Base-by-base conservation (phyloP, 805 yeast genomes). In the Naumovozyma castellii region DNA sequence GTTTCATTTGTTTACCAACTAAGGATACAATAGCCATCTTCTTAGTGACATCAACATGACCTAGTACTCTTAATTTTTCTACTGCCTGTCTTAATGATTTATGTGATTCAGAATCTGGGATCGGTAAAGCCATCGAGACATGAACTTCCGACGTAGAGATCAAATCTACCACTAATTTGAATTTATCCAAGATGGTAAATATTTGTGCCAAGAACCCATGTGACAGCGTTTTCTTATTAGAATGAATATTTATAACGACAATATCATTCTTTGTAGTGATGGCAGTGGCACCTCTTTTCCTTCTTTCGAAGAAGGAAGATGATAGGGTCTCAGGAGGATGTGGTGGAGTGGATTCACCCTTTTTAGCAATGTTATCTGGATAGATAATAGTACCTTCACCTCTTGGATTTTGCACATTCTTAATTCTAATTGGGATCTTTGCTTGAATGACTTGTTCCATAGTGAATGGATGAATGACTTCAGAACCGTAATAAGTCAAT, bases 371-470 rank as follows among this genome's bases (percentile, higher is more conserved):
- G 59, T 86, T 81, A 59, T 84, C 95, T 1, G 98, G 98, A 62
- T 84, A 92, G 33, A 92, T 87, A 46, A 90, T 75, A 14, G 98
- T 92, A 50, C 98, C 98, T 36, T 72, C 73, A 35, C 97, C 97
- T n/a, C 59, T 60, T 38, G 97, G 97, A 62, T 90, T 90, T 63
- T 78, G 88, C 40, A 92, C 98, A 62, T 92, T 92, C 64, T 92
- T 92, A 55, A 92, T 92, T 58, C 97, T 77, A 59, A 92, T 92
- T 35, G 98, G 98, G 57, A 92, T 92, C 58, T 81, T 84, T 18
- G 97, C 97, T 51, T 80, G 78, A 53, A 92, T 92, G 42, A 90
- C 98, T 67, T 92, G 98, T 66, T 90, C 97, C 98, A 92, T 92
- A 17, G 98, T 92, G 69, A 92, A 88, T 3, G 98, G 98, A 58